phyloP scores from a whole-genome alignment of 2,329 filamentous ascomycete genomes.

The Neoascochyta sp. region DNA sequence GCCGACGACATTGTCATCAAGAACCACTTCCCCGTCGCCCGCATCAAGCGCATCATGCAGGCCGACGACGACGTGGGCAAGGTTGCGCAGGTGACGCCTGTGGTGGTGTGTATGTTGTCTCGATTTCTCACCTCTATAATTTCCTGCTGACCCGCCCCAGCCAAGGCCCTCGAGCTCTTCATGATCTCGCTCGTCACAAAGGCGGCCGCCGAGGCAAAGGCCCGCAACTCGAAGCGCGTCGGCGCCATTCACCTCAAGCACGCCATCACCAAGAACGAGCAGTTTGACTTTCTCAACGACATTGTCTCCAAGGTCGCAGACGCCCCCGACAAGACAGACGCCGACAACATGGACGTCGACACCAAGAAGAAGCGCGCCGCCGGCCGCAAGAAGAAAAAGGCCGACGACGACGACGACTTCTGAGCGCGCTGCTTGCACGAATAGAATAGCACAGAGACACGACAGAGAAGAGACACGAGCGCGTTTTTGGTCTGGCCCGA shows the following conservation, averaged over 20 bases:
- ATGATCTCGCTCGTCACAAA: slow-evolving; percentile 93
- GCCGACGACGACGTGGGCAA: slow-evolving; percentile 98
- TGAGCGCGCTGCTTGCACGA: too few species aligned
- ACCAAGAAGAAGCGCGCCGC: slow-evolving; percentile 44
- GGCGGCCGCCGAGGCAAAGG: slow-evolving; percentile 77
- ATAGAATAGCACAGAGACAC: too few species aligned
- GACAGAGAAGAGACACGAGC: too few species aligned
- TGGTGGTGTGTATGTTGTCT: slow-evolving; percentile 68
- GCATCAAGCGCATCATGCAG: slow-evolving; percentile 99
- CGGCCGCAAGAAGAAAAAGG: slow-evolving; percentile 38
- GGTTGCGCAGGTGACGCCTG: slow-evolving; percentile 94
- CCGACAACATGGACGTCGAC: slow-evolving; percentile 42
- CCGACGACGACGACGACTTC: slow-evolving; percentile 38
- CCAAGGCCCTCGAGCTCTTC: slow-evolving; percentile 93
- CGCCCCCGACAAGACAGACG: slow-evolving; percentile 51
- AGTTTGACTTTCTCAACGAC: slow-evolving; percentile 90
- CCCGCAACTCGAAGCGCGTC: slow-evolving; percentile 83
- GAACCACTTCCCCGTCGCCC: slow-evolving; percentile 93
- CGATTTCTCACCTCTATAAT: not conserved
- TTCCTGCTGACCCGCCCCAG: slow-evolving; percentile 40
- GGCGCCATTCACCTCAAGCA: slow-evolving; percentile 88
- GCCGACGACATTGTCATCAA: slow-evolving; percentile 67
- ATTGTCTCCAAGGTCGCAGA: slow-evolving; percentile 84
- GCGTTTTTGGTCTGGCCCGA: too few species aligned
- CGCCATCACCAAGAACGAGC: slow-evolving; percentile 80